Evolutionary conservation across 2,329 filamentous ascomycete genomes (phyloP), one percentile per base, ranked within the genome.

Genomic region (Coniochaeta sp.): DNA sequence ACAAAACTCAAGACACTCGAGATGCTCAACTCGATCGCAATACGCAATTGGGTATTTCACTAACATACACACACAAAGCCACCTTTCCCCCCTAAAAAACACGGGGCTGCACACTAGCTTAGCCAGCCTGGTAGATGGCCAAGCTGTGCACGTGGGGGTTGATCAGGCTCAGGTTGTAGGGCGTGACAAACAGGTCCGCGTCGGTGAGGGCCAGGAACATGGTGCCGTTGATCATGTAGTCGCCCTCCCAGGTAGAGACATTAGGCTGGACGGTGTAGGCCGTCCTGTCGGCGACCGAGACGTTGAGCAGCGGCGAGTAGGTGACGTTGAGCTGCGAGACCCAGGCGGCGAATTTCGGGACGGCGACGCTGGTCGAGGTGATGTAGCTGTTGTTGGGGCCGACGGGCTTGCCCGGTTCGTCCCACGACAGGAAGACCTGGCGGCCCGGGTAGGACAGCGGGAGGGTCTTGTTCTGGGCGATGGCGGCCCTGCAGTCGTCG

Each of bases 311-410:
- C 0, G 80, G 76, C 1, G 86, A 81, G 69, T 89, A 90, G 0
- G 91, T 95, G 14, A 89, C 78, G 63, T 90, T 91, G 19, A 95
- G 77, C 77, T 95, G 91, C 0, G 81, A 82, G 1, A 90, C 88
- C 89, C 90, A 96, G 0, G 85, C 83, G 0, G 90, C 90, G 65
- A 82, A 96, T 61, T 76, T 74, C 0, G 91, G 88, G 3, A 71
- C 66, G 1, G 79, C 79, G 0, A 87, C 89, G 0, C 78, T 77
- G 0, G 80, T 84, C 2, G 73, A 72, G 0, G 91, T 93, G 57
- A 91, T 75, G 70, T 96, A 96, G 69, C 85, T 89, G 76, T 91
- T 91, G 73, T 96, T 93, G 0, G 91, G 91, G 0, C 91, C 91
- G 3, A 93, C 81, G 0, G 81, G 67, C 65, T 82, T 74, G 0